Evolutionary conservation across 345 rosid genomes (phyloP), one percentile per base, ranked within the genome.

Genomic region (Aquilaria malaccensis): DNA sequence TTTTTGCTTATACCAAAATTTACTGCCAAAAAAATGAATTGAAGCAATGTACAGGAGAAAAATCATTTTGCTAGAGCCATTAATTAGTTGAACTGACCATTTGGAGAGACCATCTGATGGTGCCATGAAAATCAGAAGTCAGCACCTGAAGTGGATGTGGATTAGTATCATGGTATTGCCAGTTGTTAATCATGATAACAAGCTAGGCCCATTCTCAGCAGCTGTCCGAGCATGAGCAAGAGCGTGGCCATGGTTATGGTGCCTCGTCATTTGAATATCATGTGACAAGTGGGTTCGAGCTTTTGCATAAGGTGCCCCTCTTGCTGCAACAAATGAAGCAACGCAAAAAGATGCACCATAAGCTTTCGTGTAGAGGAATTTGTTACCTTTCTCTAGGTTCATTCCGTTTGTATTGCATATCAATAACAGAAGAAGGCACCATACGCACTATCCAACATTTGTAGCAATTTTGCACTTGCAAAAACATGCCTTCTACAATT

Each of bases 281-380:
- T 86, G 85, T 1, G 95, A 79, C 51, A 77, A 67, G 0, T 86
- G 76, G 30, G 99, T 95, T 75, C 97, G 82, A 61, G 91, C 77
- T 73, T 94, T 94, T n/a, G 97, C 99, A 71, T 91, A 94, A 1
- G 99, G 96, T 58, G 99, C 97, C 52, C 93, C 97, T 85, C 97
- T 85, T 45, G 81, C 99, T 94, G 89, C 55, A 63, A 14, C 43
- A 66, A 56, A 55, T 33, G 7, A 75, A 43, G 45, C 4, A 7
- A 37, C 43, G 7, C 43, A 37, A 37, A 37, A 37, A 22, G 22
- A 22, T 22, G 45, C 43, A 32, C 29, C 51, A 62, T 60, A 43
- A 77, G 67, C 30, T 59, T 53, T 46, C 47, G 29, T 13, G 0
- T 6, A 65, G 30, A 9, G 14, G 22, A 53, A 61, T 22, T 22